A percentile compares a stretch with the other conserved stretches of the same genome.
phyloP scores from a whole-genome alignment of 805 yeast species.

The Barnettozyma vustinii region DNA sequence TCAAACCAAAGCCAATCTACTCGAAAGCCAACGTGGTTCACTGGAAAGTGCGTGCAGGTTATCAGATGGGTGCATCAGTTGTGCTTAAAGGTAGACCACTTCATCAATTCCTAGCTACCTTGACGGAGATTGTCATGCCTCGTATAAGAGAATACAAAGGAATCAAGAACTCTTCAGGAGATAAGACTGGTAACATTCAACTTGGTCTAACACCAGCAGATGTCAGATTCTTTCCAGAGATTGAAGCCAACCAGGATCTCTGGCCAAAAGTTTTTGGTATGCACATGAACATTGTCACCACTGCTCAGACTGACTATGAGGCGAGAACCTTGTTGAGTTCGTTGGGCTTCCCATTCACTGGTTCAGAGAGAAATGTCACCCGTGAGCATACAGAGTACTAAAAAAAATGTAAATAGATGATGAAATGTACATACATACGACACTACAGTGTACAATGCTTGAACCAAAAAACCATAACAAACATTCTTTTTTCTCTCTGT shows the following conservation, averaged over 20 bases:
- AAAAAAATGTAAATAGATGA: neutral
- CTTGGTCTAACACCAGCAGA: slow-evolving; percentile 79
- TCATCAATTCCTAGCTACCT: slow-evolving; percentile 78
- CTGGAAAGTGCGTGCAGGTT: slow-evolving; percentile 85
- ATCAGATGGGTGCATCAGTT: slow-evolving; percentile 86
- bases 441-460: neutral
- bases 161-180: slow-evolving; percentile 72
- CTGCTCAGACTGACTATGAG: slow-evolving; percentile 85
- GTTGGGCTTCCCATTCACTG: slow-evolving; percentile 73
- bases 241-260: slow-evolving; percentile 82
- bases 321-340: slow-evolving; percentile 83
- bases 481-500: neutral
- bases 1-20: slow-evolving; percentile 66
- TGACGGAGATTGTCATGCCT: slow-evolving; percentile 90
- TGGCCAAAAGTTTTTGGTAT: slow-evolving; percentile 87
- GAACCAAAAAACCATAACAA: neutral
- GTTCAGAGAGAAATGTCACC: slow-evolving; percentile 36
- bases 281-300: slow-evolving; percentile 77
- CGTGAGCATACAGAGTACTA: slow-evolving; percentile 23
- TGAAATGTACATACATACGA: neutral
- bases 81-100: slow-evolving; percentile 73
- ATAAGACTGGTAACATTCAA: slow-evolving; percentile 76
- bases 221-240: slow-evolving; percentile 83
- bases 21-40: slow-evolving; percentile 76
- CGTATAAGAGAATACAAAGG: slow-evolving; percentile 86